Evolutionary conservation across 78 protist genomes (phyloP), one percentile per base, ranked within the genome.

Genomic region (Tieghemostelium lacteum): DNA sequence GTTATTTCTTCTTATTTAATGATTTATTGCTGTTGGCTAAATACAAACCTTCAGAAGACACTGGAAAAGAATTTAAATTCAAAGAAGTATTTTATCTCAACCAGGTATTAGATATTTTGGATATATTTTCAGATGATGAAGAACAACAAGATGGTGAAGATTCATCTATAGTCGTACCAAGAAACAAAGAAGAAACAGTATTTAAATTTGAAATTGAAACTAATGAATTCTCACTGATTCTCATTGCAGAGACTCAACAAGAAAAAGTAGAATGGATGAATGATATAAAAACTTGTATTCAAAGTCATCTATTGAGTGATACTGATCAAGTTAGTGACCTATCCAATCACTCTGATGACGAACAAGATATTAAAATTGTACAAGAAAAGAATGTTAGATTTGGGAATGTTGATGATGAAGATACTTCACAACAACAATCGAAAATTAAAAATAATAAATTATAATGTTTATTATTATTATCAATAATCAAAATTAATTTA

Each of bases 51-150:
- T 60, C 49, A 5, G 91, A 83, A 69, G 91, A 83, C 22, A 83
- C 91, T 70, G 91, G 91, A n/a, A 83, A 83, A 45, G 91, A 83
- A 60, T 83, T 83, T 45, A 83, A 83, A 73, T 83, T 54, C 45
- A 83, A 83, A 58, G 91, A 83, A 58, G 28, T 28, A 19, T 83
- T 83, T 28, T 52, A 36, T 52, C 33, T 83, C 40, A 50, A 73
- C 24, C 77, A 83, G 34, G 60, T 83, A 0, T 52, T 69, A 24
- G 91, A 83, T 83, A 63, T 83, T 22, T 28, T 33, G 8, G 91
- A 83, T 83, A 83, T 83, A 4, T 45, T 83, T 8, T 67, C 77
- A n/a, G 91, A 83, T 60, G 91, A 83, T 69, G 91, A 83, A 60
- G 88, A 60, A n/a, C 42, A 50, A 40, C 42, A 16, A 40, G 85